phyloP scores from a whole-genome alignment of 805 yeast genomes.

The Cyberlindnera meyerae region DNA sequence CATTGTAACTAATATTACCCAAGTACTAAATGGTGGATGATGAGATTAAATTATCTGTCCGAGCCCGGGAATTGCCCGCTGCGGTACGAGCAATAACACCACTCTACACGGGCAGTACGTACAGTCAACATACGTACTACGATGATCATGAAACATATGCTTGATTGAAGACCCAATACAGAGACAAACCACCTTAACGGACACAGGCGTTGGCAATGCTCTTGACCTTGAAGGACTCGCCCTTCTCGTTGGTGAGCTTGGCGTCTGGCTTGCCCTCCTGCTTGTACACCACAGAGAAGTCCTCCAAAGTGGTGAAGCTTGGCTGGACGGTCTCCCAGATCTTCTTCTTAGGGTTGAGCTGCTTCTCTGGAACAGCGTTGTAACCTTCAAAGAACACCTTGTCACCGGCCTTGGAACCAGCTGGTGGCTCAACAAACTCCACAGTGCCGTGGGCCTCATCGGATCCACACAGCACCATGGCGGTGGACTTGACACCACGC shows the following conservation, averaged over 20 bases:
- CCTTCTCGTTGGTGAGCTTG: constrained; percentile 73
- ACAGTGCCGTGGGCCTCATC: constrained; percentile 54
- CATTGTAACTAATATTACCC: too few relatives aligned
- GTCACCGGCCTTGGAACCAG: constrained; percentile 91
- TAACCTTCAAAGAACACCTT: constrained; percentile 91
- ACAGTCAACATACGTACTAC: too few relatives aligned
- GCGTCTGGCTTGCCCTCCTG: constrained; percentile 64
- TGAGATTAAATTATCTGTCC: too few relatives aligned
- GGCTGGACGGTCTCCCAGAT: constrained; percentile 96
- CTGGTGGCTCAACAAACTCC: constrained; percentile 94
- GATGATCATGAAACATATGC: background rate
- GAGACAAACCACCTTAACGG: constrained; percentile 50
- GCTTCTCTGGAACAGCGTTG: constrained; percentile 85
- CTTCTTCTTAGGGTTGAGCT: constrained; percentile 96
- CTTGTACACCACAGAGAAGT: constrained; percentile 73
- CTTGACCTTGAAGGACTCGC: constrained; percentile 70
- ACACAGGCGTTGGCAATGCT: constrained; percentile 75
- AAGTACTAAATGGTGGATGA: too few relatives aligned
- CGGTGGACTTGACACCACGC: constrained; percentile 95
- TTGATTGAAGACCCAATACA: too few relatives aligned
- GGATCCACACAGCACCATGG: constrained; percentile 96
- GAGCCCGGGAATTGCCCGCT: too few relatives aligned
- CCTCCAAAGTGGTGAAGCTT: constrained; percentile 72
- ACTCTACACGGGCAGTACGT: too few relatives aligned
- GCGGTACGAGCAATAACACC: too few relatives aligned